phyloP scores from a whole-genome alignment of 306 rosid genomes.

The Trichosanthes cucumerina region DNA sequence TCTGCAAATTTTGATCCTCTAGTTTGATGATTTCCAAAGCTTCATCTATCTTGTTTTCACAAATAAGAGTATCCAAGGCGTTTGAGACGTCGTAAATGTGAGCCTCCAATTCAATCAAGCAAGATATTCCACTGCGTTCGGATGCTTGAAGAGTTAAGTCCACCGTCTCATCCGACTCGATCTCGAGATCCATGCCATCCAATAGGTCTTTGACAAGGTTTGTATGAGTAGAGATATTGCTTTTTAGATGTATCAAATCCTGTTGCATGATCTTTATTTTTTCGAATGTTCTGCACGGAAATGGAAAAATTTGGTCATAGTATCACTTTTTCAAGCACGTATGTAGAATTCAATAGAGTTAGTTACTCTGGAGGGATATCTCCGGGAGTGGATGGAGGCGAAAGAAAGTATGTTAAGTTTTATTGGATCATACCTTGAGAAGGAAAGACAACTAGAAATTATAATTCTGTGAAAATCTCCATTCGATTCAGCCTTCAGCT shows the following conservation, averaged over 20 bases:
- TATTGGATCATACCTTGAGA: neutral
- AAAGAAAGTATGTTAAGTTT: neutral
- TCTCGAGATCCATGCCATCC: constrained; percentile 33
- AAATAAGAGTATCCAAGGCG: constrained; percentile 42
- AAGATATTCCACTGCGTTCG: constrained; percentile 9
- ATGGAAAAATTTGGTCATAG: neutral
- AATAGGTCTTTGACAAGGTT: constrained; percentile 34
- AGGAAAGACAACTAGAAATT: constrained; percentile 31
- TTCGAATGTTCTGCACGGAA: constrained; percentile 41
- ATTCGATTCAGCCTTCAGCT: constrained; percentile 57
- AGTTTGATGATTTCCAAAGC: constrained; percentile 41
- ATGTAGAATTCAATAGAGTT: neutral
- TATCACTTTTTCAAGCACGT: neutral
- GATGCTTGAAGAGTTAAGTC: constrained; percentile 22
- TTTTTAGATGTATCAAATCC: constrained; percentile 50
- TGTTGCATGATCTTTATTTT: constrained; percentile 39
- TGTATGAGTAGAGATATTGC: constrained; percentile 42
- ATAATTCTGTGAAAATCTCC: constrained; percentile 49
- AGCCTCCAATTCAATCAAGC: constrained; percentile 31
- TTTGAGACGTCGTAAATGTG: constrained; percentile 37
- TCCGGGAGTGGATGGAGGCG: neutral
- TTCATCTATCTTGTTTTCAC: constrained; percentile 51
- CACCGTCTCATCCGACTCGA: constrained; percentile 23
- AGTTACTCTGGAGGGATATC: too few species aligned
- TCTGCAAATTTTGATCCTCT: constrained; percentile 38